Base-by-base conservation (phyloP, 345 rosid species). In the Balakata baccata region DNA sequence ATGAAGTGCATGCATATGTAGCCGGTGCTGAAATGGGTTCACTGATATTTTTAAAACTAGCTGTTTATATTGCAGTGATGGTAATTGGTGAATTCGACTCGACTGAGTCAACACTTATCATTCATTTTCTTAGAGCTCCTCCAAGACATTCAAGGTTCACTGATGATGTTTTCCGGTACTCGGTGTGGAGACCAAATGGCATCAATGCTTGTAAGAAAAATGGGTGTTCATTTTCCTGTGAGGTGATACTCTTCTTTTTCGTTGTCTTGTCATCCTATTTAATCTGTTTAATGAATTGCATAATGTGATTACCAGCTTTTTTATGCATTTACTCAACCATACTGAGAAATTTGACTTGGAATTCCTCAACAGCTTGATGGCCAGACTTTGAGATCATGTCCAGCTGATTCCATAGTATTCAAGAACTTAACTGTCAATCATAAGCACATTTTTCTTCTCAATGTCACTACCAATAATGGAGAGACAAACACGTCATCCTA, bases 341-440 rank as follows among this genome's bases (percentile, higher is more conserved):
- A 18, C 18, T 54, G 22, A 11, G 37, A 23, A 9, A 10, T 23
- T 77, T 69, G 43, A 25, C 61, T 54, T 70, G 54, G 52, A 72
- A 46, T 51, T 54, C 37, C 61, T 79, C 51, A 73, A 62, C 85
- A 84, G 89, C 76, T 86, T 45, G 87, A 86, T 76, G 87, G 85
- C 74, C 78, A 76, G 58, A 66, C 58, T 64, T 63, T 84, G 74
- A 77, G 68, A 53, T 73, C 79, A 13, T 84, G 89, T 62, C 85
- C 84, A 14, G 50, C 70, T 41, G 76, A 64, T 69, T 20, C 57
- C 18, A 38, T 80, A 64, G 71, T 68, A 12, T 50, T 86, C 13
- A 81, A 64, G 41, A 83, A 86, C 79, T 73, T 86, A 38, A 81
- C 79, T 16, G 79, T 57, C 49, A 81, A 86, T 59, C 71, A 50